Conservation (phyloP, 2,329 filamentous ascomycete species). For the Fusarium mexicanum region DNA sequence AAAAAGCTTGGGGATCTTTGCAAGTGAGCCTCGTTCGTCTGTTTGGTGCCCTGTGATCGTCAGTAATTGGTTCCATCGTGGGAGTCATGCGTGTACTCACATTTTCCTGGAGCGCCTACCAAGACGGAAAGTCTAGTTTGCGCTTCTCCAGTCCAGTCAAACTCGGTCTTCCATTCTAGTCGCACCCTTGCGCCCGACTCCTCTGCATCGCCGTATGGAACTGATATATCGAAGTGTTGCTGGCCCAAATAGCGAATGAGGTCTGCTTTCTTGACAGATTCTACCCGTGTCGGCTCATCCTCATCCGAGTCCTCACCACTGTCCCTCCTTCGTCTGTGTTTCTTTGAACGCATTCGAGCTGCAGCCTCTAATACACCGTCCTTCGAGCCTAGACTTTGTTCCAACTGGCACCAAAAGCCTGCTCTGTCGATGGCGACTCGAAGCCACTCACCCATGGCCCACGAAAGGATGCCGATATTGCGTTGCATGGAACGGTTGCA, state of each 20-base stretch:
- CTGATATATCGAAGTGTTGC: conserved; percentile 57
- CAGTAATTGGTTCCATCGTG: conserved; percentile 9
- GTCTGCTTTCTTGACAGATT: conserved; percentile 48
- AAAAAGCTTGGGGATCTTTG: conserved; percentile 69
- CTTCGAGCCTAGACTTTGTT: conserved; percentile 55
- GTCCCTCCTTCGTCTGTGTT: conserved; percentile 36
- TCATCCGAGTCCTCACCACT: conserved; percentile 38
- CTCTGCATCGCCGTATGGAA: conserved; percentile 47
- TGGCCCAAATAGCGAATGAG: conserved; percentile 65
- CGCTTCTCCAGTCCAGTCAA: conserved; percentile 80
- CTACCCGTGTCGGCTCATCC: neutral
- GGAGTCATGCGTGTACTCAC: conserved; percentile 57
- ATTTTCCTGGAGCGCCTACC: conserved; percentile 68
- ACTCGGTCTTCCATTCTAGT: conserved; percentile 70
- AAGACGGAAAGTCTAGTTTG: conserved; percentile 65
- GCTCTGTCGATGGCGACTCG: conserved; percentile 69
- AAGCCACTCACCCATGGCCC: conserved; percentile 76
- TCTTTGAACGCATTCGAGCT: conserved; percentile 38
- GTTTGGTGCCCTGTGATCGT: conserved; percentile 63
- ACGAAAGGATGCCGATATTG: conserved; percentile 69
- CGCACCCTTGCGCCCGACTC: conserved; percentile 56
- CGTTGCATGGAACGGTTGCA: conserved; percentile 58
- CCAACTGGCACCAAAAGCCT: conserved; percentile 68
- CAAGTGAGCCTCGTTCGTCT: conserved; percentile 65
- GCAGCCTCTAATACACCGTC: conserved; percentile 41